Conservation (phyloP, 257 asterid species). For the Capsicum chinense region DNA sequence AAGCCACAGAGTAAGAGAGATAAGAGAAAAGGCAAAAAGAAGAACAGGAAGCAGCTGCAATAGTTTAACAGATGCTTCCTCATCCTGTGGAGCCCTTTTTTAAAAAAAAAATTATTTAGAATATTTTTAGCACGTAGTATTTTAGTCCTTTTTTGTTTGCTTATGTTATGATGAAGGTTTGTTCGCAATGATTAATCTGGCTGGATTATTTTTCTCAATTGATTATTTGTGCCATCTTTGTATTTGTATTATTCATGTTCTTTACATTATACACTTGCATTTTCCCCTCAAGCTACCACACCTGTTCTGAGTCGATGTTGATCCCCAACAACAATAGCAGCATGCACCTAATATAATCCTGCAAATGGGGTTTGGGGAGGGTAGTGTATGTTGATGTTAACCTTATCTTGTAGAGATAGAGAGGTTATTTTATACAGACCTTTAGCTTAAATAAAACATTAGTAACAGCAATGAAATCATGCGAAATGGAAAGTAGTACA, state of each 20-base stretch:
- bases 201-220: not conserved
- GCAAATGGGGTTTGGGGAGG: too few species aligned
- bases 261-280: not conserved
- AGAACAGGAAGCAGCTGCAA: constrained; percentile 45
- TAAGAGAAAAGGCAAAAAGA: constrained; percentile 66
- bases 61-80: not conserved
- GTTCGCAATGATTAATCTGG: not conserved
- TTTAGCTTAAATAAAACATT: too few species aligned
- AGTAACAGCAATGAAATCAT: too few species aligned
- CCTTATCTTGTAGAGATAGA: too few species aligned
- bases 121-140: not conserved
- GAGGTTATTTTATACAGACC: too few species aligned
- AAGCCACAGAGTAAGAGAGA: constrained; percentile 73
- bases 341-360: too few species aligned
- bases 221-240: not conserved
- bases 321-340: not conserved
- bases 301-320: not conserved
- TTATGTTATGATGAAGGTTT: not conserved
- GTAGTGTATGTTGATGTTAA: too few species aligned
- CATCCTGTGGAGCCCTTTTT: not conserved
- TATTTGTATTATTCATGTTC: not conserved
- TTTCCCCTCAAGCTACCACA: not conserved
- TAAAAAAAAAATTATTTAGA: too few species aligned
- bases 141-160: not conserved
- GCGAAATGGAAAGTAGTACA: too few species aligned